Evolutionary conservation across 2,329 filamentous ascomycete genomes (phyloP), one percentile per base, ranked within the genome.

Genomic region (Tympanopsis confertula): DNA sequence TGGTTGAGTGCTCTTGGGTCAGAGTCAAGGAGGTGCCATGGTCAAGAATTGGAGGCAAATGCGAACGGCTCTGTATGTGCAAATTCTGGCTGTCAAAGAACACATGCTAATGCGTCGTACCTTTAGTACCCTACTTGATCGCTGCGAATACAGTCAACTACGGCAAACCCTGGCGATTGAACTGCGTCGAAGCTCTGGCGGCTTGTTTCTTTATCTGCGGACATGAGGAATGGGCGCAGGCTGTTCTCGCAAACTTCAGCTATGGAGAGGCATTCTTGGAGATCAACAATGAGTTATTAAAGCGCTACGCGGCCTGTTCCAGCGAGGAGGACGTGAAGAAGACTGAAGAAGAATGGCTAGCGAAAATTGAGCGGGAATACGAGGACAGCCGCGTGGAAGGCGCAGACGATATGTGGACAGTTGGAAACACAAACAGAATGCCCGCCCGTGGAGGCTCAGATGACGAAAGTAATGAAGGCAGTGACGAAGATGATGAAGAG

Each of bases 71-170:
- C 12, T 17, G 24, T 28, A 28, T 10, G 24, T 28, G 24, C 10
- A 10, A n/a, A 10, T 28, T 28, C 24, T 28, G 10, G 24, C 24
- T 10, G 24, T 10, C 10, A n/a, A 10, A 28, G n/a, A 28, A 28
- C 10, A 28, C 10, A 10, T 28, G 24, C 10, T 28, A 28, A 28
- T 28, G 10, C n/a, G 10, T 28, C n/a, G 24, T n/a, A 28, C n/a
- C 10, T 28, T 10, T n/a, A 45, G 65, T 98, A 40, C 91, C 91
- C 0, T 98, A 98, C 57, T 78, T 98, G 5, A 88, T 98, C 36
- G 91, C 91, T 4, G 91, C 91, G 35, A 98, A 98, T 57, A 82
- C 84, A 1, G 91, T 95, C 53, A 98, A 98, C 63, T 98, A 98
- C 61, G 91, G 91, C 42, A 85, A 86, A 52, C 91, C 91, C 4